These are phyloP conservation scores for Colletotrichum eleusines DNA, from an alignment of 2,329 filamentous ascomycete species.

Conservation along the genomic window DNA sequence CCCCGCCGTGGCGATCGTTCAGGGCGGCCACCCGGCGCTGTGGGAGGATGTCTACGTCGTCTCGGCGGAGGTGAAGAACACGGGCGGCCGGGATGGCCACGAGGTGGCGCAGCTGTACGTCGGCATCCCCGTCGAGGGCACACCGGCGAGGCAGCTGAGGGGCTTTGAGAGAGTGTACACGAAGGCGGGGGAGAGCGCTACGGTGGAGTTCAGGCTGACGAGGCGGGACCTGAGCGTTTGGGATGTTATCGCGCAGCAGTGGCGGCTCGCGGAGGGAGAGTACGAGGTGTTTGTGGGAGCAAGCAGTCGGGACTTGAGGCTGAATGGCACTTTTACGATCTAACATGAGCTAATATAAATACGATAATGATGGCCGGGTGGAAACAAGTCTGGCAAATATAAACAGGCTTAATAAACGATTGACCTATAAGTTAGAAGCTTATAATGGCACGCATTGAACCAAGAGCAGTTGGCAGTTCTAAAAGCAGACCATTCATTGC, in stretches of 20 bases:
- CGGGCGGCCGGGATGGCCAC: slow-evolving; percentile 55
- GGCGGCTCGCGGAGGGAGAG: slow-evolving; percentile 58
- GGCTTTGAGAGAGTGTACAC: slow-evolving; percentile 63
- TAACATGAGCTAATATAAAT: too few species aligned
- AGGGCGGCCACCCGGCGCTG: slow-evolving; percentile 60
- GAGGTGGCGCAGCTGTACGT: slow-evolving; percentile 61
- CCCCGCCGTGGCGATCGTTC: slow-evolving; percentile 53
- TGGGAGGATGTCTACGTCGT: slow-evolving; percentile 60
- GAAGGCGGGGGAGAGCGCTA: slow-evolving; percentile 51
- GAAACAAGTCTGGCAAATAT: neutral
- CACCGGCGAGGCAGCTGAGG: slow-evolving; percentile 55
- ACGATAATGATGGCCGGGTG: neutral
- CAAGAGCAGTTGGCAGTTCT: neutral
- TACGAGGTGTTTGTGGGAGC: slow-evolving; percentile 32
- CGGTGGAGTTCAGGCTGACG: slow-evolving; percentile 56
- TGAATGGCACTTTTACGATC: slow-evolving; percentile 55
- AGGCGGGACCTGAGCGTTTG: slow-evolving; percentile 65
- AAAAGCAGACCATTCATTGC: neutral
- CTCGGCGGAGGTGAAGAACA: slow-evolving; percentile 56
- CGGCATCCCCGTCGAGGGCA: slow-evolving; percentile 46
- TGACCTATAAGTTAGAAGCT: neutral
- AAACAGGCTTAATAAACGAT: neutral
- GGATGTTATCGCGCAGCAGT: slow-evolving; percentile 61
- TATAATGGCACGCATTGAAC: neutral
- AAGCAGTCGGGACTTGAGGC: slow-evolving; percentile 44